These are phyloP conservation scores for Symbiodinium pilosum DNA, from an alignment of 73 alveolate genomes.

Conservation along the genomic window DNA sequence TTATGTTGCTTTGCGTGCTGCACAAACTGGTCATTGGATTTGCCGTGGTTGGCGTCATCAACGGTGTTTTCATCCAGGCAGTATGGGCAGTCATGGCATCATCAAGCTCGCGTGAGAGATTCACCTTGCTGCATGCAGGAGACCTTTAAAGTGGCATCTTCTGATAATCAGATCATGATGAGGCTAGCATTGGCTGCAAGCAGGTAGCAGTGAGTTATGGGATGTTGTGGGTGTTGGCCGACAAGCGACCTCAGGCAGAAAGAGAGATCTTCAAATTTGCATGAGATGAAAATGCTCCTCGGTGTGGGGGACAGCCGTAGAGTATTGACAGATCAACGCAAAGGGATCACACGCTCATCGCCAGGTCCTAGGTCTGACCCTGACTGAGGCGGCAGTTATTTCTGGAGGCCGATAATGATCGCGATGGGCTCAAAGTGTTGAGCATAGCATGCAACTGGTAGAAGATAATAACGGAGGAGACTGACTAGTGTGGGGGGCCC, in stretches of 20 bases:
- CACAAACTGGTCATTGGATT: constrained; percentile 91
- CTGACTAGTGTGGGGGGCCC: no score
- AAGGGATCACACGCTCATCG: no score
- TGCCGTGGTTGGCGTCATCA: constrained; percentile 89
- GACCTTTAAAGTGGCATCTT: constrained; percentile 87
- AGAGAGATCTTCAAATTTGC: constrained; percentile 64
- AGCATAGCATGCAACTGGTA: neutral
- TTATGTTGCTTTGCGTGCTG: constrained; percentile 45
- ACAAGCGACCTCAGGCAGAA: constrained; percentile 46
- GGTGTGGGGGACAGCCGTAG: no score
- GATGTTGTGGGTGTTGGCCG: no score
- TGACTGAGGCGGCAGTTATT: constrained; percentile 60
- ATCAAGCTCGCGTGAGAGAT: neutral
- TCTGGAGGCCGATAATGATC: constrained; percentile 78
- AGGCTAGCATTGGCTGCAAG: constrained; percentile 2
- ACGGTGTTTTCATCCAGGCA: constrained; percentile 90
- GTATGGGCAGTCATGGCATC: neutral
- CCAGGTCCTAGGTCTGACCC: no score
- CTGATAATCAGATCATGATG: constrained; percentile 88
- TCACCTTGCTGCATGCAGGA: neutral
- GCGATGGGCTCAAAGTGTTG: neutral
- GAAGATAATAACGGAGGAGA: no score
- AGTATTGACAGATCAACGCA: no score
- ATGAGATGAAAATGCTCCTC: constrained; percentile 69
- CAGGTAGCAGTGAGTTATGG: no score